A percentile compares a stretch with the other conserved stretches of the same genome.
These are phyloP conservation scores for Kalaharituber pfeilii DNA, from an alignment of 2,329 filamentous ascomycete genomes.

Conservation along the genomic window DNA sequence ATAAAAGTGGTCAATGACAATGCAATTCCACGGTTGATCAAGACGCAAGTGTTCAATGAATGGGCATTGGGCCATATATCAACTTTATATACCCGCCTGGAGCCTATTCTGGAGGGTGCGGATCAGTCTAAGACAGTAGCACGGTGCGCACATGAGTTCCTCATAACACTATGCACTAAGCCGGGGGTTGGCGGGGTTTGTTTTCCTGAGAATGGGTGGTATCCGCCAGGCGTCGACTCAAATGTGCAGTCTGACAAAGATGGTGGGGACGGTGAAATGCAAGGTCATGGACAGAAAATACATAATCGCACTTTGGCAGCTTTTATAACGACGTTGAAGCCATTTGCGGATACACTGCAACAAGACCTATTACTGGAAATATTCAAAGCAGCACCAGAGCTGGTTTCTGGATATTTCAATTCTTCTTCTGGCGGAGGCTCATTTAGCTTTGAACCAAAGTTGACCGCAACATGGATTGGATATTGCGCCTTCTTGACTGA, in stretches of 20 bases:
- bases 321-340: constrained; percentile 61
- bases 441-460: constrained; percentile 78
- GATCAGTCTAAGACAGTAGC: constrained; percentile 40
- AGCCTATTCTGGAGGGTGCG: constrained; percentile 32
- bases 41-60: constrained; percentile 58
- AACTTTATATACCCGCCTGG: constrained; percentile 45
- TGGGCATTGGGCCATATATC: constrained; percentile 56
- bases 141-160: constrained; percentile 54
- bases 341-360: constrained; percentile 66
- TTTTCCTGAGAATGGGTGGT: constrained; percentile 63
- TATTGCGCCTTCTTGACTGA: constrained; percentile 80
- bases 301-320: constrained; percentile 64
- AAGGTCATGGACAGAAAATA: constrained; percentile 52
- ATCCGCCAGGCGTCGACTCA: constrained; percentile 37
- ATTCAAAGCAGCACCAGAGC: constrained; percentile 65
- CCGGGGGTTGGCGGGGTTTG: constrained; percentile 51
- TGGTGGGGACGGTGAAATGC: constrained; percentile 31
- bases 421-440: constrained; percentile 42
- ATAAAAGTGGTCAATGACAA: constrained; percentile 56
- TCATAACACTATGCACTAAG: constrained; percentile 58
- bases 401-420: constrained; percentile 74
- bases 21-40: constrained; percentile 53
- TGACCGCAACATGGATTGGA: constrained; percentile 86
- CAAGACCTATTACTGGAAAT: constrained; percentile 65
- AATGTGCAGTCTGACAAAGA: constrained; percentile 23